phyloP scores from a whole-genome alignment of 768 basidiomycete species.

The Leucogyrophana mollusca region DNA sequence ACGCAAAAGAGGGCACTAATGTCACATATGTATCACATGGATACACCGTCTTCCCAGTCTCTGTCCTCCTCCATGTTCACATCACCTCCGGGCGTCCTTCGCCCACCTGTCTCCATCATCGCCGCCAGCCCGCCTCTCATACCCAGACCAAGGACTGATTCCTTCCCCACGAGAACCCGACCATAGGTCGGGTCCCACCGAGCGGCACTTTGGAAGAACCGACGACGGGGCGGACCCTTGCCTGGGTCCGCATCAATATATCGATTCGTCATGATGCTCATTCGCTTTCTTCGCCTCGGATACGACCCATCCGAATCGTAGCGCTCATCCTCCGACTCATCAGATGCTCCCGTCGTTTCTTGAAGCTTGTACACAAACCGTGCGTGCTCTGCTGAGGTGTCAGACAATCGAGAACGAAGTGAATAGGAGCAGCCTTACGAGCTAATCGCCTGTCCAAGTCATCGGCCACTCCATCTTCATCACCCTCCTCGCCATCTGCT shows the following conservation, averaged over 20 bases:
- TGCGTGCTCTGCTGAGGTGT: constrained; percentile 50
- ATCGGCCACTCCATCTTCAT: constrained; percentile 46
- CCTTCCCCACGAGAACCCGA: constrained; percentile 21
- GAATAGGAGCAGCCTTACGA: constrained; percentile 45
- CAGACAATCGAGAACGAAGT: background rate
- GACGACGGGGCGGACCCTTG: constrained; percentile 36
- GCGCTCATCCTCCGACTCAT: constrained; percentile 48
- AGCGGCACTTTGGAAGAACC: constrained; percentile 56
- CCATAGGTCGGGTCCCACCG: constrained; percentile 33
- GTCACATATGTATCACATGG: too few species aligned
- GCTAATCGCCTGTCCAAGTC: constrained; percentile 69
- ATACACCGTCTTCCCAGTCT: constrained; percentile 34
- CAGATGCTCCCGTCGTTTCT: constrained; percentile 37
- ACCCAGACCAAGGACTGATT: constrained; percentile 17
- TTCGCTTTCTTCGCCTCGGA: constrained; percentile 48
- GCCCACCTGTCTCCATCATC: constrained; percentile 24
- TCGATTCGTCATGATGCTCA: constrained; percentile 67
- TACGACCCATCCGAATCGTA: constrained; percentile 48
- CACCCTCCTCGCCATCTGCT: constrained; percentile 42
- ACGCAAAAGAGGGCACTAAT: too few species aligned
- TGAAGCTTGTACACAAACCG: constrained; percentile 63
- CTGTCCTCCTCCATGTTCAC: constrained; percentile 23
- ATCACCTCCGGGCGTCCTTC: constrained; percentile 14
- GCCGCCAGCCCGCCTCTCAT: constrained; percentile 14
- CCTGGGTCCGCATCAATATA: constrained; percentile 45